These are phyloP conservation scores for Coniochaeta ligniaria DNA, from an alignment of 2,329 filamentous ascomycete genomes.

Conservation along the genomic window DNA sequence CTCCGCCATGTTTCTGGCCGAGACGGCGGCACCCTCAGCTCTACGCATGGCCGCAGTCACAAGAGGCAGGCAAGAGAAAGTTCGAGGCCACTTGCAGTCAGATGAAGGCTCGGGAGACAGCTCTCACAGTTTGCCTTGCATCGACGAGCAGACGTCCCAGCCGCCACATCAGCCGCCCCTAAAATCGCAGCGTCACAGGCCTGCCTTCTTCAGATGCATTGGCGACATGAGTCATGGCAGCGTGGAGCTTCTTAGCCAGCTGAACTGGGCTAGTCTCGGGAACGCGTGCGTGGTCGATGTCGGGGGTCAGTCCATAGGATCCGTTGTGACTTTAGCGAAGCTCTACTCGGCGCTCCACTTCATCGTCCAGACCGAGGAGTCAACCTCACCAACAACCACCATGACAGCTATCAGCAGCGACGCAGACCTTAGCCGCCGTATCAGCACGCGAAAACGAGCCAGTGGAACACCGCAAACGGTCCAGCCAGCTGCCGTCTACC, in stretches of 20 bases:
- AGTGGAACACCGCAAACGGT: conserved; percentile 17
- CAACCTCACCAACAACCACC: neutral
- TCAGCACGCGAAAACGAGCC: conserved; percentile 11
- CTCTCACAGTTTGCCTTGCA: conserved; percentile 10
- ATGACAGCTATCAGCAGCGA: neutral
- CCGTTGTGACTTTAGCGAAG: conserved; percentile 9
- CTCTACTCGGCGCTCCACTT: conserved; percentile 17
- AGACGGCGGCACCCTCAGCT: conserved; percentile 23
- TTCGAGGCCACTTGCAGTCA: neutral
- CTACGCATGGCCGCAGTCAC: conserved; percentile 23
- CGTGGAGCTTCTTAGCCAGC: conserved; percentile 16
- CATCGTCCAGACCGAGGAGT: conserved; percentile 14
- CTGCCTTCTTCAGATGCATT: conserved; percentile 19
- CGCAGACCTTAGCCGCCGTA: neutral
- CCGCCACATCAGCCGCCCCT: conserved; percentile 12
- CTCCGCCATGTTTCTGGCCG: conserved; percentile 29
- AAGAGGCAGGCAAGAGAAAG: conserved; percentile 9
- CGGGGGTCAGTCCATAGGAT: neutral
- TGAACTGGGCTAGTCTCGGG: conserved; percentile 20
- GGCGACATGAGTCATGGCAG: conserved; percentile 9
- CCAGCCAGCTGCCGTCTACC: conserved; percentile 24
- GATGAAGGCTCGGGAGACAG: conserved; percentile 10
- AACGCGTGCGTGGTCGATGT: conserved; percentile 18
- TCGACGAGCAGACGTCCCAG: conserved; percentile 6
- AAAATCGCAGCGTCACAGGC: conserved; percentile 22